Evolutionary conservation across 257 asterid genomes (phyloP), one percentile per base, ranked within the genome.

Genomic region (Fraxinus anomala): DNA sequence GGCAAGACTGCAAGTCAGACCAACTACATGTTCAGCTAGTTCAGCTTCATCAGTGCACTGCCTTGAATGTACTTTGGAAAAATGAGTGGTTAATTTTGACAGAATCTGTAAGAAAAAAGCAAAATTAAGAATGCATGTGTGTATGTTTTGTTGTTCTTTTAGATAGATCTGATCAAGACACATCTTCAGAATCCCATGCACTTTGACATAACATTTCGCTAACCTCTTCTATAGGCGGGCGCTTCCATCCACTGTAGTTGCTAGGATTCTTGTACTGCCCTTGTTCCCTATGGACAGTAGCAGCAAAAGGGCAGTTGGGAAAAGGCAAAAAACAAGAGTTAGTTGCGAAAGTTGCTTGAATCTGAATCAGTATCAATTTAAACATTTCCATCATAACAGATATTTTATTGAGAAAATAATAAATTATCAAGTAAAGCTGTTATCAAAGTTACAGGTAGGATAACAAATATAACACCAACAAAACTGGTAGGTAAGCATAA

Each of bases 141-240:
- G 10, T 24, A 23, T 24, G 34, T 63, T 24, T 78, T 76, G 81
- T 83, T 63, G 69, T 71, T 30, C 42, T 72, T 73, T 42, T 56
- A 17, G 17, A 75, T 1, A 23, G 54, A 75, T 17, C 72, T 12
- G 70, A 61, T 65, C 70, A 76, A 76, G 73, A 76, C 5, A 59
- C 6, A 31, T 51, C 63, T 42, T 68, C 24, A 74, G 40, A 34
- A 47, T 23, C 76, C 75, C 72, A 78, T 37, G 77, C 73, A 78
- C 34, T 79, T 63, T 67, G 86, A 79, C 47, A 71, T 65, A 68
- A 76, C 73, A 80, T 75, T 83, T 77, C 76, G 72, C 75, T 82
- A 77, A 95, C 99, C 99, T 95, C 97, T 83, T 95, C 99, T 70
- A 93, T 72, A 42, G 91, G 92, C 71, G 98, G 98, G 63, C 93